Percentiles rank a stretch among this genome's conserved stretches.
phyloP scores from a whole-genome alignment of 2,329 filamentous ascomycete species.

The Celoporthe dispersa region DNA sequence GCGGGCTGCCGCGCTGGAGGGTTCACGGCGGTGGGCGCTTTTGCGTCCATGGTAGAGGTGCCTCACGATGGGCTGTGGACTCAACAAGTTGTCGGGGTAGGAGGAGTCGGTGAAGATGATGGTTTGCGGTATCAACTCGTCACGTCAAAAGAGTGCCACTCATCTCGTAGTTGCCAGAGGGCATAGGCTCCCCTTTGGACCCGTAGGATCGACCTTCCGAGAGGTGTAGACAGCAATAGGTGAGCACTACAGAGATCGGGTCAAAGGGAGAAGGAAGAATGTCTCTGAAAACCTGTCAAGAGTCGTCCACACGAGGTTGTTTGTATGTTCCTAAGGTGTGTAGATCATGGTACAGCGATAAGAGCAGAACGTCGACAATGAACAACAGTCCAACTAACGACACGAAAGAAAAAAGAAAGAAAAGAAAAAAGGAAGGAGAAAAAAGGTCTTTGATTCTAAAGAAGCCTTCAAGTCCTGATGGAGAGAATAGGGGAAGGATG shows the following conservation, averaged over 20 bases:
- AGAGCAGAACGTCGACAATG: neutral
- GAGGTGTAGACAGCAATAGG: neutral
- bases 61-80: neutral
- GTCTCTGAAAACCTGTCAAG: neutral
- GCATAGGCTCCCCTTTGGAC: neutral
- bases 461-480: neutral
- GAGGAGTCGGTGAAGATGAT: neutral
- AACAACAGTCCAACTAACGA: neutral
- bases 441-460: neutral
- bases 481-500: neutral
- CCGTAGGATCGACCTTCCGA: neutral
- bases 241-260: neutral
- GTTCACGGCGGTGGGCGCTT: constrained; percentile 31
- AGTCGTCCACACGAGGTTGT: neutral
- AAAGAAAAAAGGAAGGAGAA: no score
- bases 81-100: neutral
- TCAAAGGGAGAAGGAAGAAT: neutral
- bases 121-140: neutral
- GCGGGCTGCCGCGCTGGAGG: constrained; percentile 41
- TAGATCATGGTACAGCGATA: neutral
- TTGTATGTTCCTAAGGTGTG: neutral
- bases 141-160: neutral
- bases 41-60: constrained; percentile 34
- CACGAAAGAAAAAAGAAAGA: neutral
- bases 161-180: neutral